These are phyloP conservation scores for Inosperma sp. DNA, from an alignment of 768 basidiomycete genomes.

Conservation along the genomic window DNA sequence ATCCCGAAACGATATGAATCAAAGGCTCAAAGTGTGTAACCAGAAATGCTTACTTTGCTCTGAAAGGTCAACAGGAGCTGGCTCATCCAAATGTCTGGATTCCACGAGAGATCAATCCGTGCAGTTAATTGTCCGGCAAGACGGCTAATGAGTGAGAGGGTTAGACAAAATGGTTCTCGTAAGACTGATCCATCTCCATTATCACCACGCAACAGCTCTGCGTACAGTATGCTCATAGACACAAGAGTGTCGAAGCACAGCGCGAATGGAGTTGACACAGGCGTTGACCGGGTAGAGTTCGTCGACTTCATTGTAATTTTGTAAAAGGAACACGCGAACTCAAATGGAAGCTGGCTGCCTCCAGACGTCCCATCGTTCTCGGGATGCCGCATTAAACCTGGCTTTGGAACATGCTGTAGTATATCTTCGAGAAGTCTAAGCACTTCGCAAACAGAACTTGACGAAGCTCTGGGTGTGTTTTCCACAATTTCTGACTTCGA, in stretches of 20 bases:
- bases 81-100: slow-evolving; percentile 60
- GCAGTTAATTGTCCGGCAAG: slow-evolving; percentile 44
- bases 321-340: slow-evolving; percentile 63
- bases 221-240: slow-evolving; percentile 44
- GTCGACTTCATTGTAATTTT: slow-evolving; percentile 33
- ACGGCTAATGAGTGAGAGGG: slow-evolving; percentile 47
- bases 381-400: slow-evolving; percentile 48
- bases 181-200: slow-evolving; percentile 29
- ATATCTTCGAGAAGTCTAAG: slow-evolving; percentile 53
- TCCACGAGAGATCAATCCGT: slow-evolving; percentile 47
- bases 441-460: slow-evolving; percentile 35
- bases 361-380: slow-evolving; percentile 38
- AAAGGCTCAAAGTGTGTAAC: slow-evolving; percentile 11
- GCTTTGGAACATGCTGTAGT: slow-evolving; percentile 45
- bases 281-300: slow-evolving; percentile 17
- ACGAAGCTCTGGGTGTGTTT: slow-evolving; percentile 33
- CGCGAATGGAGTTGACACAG: slow-evolving; percentile 46
- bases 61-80: slow-evolving; percentile 50
- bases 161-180: slow-evolving; percentile 50
- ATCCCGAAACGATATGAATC: slow-evolving; percentile 1
- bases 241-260: slow-evolving; percentile 54
- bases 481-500: slow-evolving; percentile 30
- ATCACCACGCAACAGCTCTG: slow-evolving; percentile 31
- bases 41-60: slow-evolving; percentile 43
- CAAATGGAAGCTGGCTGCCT: slow-evolving; percentile 36